Evolutionary conservation across 495 filamentous ascomycete species (phyloP), one percentile per base, ranked within the genome.

Genomic region (Penicillium tannophilum): DNA sequence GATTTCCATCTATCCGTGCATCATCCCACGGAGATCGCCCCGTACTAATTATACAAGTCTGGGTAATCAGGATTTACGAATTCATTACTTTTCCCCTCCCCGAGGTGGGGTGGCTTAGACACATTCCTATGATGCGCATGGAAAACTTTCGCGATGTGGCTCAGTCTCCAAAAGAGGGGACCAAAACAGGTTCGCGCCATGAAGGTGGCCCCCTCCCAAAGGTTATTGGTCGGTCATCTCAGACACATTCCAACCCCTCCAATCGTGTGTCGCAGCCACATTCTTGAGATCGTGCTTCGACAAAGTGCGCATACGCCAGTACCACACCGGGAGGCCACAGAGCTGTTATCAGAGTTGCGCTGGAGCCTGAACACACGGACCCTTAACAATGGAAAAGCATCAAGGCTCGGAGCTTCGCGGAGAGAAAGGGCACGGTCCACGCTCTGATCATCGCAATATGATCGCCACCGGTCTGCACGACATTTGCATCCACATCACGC

Each of bases 171-270:
- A 30, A 42, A 54, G 6, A 20, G 35, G 28, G 44, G 28, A 44
- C 4, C 19, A 43, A 52, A 61, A 56, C 60, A 48, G 48, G 54
- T 62, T 62, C 54, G 44, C 16, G 2, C 17, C 12, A 48, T 49
- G 33, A 64, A 52, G 56, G 66, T 68, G 57, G 56, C 17, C 49
- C 24, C 39, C 33, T 46, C 17, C 20, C 1, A 11, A 3, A 26
- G 28, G 6, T 50, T 17, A 69, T 66, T 69, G 66, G 63, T 36
- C 43, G 28, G 20, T 47, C 39, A 28, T 52, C 60, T 54, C 54
- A 63, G 67, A 69, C 67, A 69, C 67, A 70, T 70, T 70, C 67
- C 64, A 61, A 57, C 53, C 62, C 56, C 50, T 53, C 67, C 56
- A 53, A 54, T 62, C 36, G 23, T 54, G 17, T 45, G 49, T 58